Base-by-base conservation (phyloP, 257 asterid species). In the Cruciata laevipes region DNA sequence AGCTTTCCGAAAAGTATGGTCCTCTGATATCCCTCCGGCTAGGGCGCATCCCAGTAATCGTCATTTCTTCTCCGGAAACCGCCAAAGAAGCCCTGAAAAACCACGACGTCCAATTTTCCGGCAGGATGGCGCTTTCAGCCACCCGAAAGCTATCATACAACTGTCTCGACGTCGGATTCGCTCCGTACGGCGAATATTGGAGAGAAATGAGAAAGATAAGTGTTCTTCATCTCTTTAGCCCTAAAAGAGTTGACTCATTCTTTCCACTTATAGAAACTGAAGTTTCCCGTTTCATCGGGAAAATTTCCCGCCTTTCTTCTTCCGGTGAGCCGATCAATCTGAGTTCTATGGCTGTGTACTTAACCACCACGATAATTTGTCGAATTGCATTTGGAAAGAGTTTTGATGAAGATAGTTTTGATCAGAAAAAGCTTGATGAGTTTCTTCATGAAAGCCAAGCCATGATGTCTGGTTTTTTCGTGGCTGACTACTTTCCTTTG, bases 141-240 rank as follows among this genome's bases (percentile, higher is more conserved):
- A 24, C 10, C 5, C 44, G 33, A 33, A 66, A 66, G 11, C 3
- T 66, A 10, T 27, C 70, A 2, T 66, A 66, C 61, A 66, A 66
- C 24, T 33, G 70, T 5, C 3, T 40, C 3, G 57, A 65, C 18
- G 14, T 65, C 25, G 69, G 37, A 0, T 65, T 65, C 21, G 8
- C 69, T 23, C 69, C 69, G 3, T 65, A 65, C 17, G 57, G 69
- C 17, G 38, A 65, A 20, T 40, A 64, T 8, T 65, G 57, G 57
- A 13, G 69, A n/a, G 57, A 65, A 17, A 14, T 42, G 38, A 40
- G 57, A 49, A 65, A 65, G 38, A 42, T 65, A 7, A 75, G 80
- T 79, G 73, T 74, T 24, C 38, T 42, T 65, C 69, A 65, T 65
- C 69, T 65, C 23, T 14, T 65, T 12, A 65, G 69, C 7, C 37